Percentiles rank a stretch among this genome's conserved stretches.
Evolutionary conservation across 257 asterid species (phyloP).

Genomic region (Solanum lycopersicoides): DNA sequence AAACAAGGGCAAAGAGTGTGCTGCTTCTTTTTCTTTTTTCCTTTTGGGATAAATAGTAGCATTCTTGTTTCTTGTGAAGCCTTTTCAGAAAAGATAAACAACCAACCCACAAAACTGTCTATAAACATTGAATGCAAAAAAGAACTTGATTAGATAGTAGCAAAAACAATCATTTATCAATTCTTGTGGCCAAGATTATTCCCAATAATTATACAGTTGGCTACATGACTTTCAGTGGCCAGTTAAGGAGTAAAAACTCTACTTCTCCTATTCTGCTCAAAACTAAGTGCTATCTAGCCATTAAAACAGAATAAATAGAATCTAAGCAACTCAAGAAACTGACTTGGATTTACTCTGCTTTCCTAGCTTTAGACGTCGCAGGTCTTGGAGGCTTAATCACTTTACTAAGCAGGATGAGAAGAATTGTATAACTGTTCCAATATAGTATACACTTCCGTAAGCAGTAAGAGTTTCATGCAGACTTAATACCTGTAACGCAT

Average conservation of each 20-base stretch:
- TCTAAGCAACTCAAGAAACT: background rate
- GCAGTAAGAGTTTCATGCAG: too few relatives aligned
- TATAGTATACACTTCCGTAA: too few relatives aligned
- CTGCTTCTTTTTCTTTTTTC: background rate
- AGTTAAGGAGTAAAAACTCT: background rate
- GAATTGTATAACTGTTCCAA: too few relatives aligned
- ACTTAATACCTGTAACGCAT: too few relatives aligned
- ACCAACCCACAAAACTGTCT: background rate
- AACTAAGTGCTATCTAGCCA: conserved; percentile 4
- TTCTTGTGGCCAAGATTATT: background rate
- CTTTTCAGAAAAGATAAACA: background rate
- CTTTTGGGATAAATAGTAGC: background rate
- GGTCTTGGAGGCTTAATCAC: too few relatives aligned
- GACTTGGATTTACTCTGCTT: conserved; percentile 44
- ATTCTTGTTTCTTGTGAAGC: background rate
- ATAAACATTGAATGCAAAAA: background rate
- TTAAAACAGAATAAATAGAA: background rate
- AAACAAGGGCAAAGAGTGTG: background rate
- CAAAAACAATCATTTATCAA: background rate
- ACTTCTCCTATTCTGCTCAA: background rate
- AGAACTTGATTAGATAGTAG: background rate
- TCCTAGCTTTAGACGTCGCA: conserved; percentile 57
- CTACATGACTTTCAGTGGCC: background rate
- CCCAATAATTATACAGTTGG: background rate
- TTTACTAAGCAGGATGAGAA: too few relatives aligned